Evolutionary conservation across 768 basidiomycete genomes (phyloP).

Genomic region (Pluteus cervinus): DNA sequence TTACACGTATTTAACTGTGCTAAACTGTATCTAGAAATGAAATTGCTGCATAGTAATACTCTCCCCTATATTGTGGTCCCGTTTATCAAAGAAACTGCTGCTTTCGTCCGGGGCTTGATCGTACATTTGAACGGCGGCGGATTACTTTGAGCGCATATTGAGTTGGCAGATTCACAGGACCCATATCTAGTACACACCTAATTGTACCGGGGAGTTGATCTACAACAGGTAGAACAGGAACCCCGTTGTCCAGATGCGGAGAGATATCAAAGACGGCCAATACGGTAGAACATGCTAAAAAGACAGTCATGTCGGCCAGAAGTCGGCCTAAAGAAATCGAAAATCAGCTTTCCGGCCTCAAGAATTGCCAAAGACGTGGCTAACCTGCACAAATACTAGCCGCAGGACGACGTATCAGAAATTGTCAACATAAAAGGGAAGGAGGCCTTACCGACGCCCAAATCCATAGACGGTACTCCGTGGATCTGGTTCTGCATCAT

Average conservation of each 20-base stretch:
- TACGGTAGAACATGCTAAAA: slow-evolving; percentile 32
- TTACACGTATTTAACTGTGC: too few relatives aligned
- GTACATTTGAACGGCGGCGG: slow-evolving; percentile 20
- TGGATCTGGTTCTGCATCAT: slow-evolving; percentile 37
- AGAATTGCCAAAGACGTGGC: too few relatives aligned
- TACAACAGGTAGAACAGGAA: slow-evolving; percentile 25
- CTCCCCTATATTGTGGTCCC: too few relatives aligned
- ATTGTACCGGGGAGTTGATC: slow-evolving; percentile 41
- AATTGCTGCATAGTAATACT: too few relatives aligned
- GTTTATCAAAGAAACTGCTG: slow-evolving; percentile 13
- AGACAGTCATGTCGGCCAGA: slow-evolving; percentile 37
- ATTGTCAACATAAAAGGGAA: neutral
- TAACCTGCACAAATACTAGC: too few relatives aligned
- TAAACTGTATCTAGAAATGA: too few relatives aligned
- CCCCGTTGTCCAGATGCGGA: slow-evolving; percentile 18
- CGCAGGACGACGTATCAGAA: too few relatives aligned
- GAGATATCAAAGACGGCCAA: slow-evolving; percentile 35
- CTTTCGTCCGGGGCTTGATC: slow-evolving; percentile 17
- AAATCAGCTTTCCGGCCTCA: too few relatives aligned
- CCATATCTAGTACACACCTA: too few relatives aligned
- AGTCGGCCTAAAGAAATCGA: slow-evolving; percentile 13
- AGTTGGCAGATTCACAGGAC: too few relatives aligned
- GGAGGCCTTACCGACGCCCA: slow-evolving; percentile 32
- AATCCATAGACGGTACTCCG: slow-evolving; percentile 46
- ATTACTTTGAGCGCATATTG: too few relatives aligned